These are phyloP conservation scores for Phytophthora quininea DNA, from an alignment of 352 stramenopile genomes.

Conservation along the genomic window DNA sequence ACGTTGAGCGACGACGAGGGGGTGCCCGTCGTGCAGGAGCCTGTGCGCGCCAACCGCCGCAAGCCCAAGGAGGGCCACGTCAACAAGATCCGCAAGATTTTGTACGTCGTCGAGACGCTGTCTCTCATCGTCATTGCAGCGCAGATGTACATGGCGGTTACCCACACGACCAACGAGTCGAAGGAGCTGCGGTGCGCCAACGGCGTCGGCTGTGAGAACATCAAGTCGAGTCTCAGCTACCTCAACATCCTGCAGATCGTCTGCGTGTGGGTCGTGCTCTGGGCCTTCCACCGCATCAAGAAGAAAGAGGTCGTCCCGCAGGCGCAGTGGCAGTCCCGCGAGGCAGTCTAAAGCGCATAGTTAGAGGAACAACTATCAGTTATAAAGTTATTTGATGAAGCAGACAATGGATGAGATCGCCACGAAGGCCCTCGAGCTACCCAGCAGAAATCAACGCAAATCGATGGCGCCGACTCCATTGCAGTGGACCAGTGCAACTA, in stretches of 20 bases:
- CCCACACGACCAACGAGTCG: slow-evolving; percentile 29
- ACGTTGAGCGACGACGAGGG: slow-evolving; percentile 36
- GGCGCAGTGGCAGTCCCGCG: slow-evolving; percentile 11
- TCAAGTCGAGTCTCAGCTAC: slow-evolving; percentile 41
- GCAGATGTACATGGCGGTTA: slow-evolving; percentile 57
- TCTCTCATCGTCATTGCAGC: slow-evolving; percentile 35
- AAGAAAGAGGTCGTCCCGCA: slow-evolving; percentile 49
- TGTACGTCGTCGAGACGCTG: slow-evolving; percentile 33
- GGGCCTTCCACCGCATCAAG: slow-evolving; percentile 45
- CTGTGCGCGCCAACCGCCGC: slow-evolving; percentile 15
- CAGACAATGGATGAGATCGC: not conserved
- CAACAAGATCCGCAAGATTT: slow-evolving; percentile 42
- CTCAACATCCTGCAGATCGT: slow-evolving; percentile 49
- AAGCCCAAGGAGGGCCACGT: slow-evolving; percentile 32
- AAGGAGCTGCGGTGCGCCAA: slow-evolving; percentile 67
- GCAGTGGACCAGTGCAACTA: slow-evolving; percentile 2
- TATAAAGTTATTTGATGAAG: slow-evolving; percentile 1
- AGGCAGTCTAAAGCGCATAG: slow-evolving; percentile 18
- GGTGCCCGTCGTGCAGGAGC: slow-evolving; percentile 32
- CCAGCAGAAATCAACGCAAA: slow-evolving; percentile 3
- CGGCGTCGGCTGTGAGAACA: slow-evolving; percentile 47
- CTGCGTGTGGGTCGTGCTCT: slow-evolving; percentile 45
- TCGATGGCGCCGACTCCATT: slow-evolving; percentile 5
- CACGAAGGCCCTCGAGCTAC: not conserved
- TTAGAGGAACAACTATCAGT: slow-evolving; percentile 8